Percentiles rank a stretch among this genome's conserved stretches.
phyloP scores from a whole-genome alignment of 768 basidiomycete genomes.

The Dentipellis sp. region DNA sequence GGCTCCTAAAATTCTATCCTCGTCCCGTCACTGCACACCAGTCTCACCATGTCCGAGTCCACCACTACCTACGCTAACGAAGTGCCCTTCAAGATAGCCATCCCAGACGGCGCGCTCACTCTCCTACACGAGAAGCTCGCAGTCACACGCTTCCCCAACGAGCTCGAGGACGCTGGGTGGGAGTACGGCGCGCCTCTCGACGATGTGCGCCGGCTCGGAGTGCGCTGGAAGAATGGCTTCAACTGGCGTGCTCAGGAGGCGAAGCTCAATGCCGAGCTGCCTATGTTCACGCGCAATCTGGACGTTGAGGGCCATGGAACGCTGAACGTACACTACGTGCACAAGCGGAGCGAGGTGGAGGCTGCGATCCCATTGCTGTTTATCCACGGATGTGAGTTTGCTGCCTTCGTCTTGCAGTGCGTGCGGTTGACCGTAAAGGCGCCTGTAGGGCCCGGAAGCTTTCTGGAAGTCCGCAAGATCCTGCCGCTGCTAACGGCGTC shows the following conservation, averaged over 20 bases:
- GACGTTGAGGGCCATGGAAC: slow-evolving; percentile 14
- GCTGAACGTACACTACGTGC: slow-evolving; percentile 18
- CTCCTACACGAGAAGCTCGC: slow-evolving; percentile 35
- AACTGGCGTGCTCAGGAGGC: slow-evolving; percentile 20
- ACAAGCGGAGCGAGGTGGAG: slow-evolving; percentile 15
- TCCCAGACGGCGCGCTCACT: slow-evolving; percentile 30
- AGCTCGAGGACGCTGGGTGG: slow-evolving; percentile 21
- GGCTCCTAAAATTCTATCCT: slow-evolving; percentile 18
- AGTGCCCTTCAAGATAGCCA: slow-evolving; percentile 2
- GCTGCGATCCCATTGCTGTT: slow-evolving; percentile 20
- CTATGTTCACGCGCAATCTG: slow-evolving; percentile 11
- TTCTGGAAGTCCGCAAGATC: slow-evolving; percentile 25
- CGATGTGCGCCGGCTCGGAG: slow-evolving; percentile 17
- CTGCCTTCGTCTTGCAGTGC: too few species aligned
- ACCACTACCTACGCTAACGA: slow-evolving; percentile 19
- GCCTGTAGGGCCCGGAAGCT: too few species aligned
- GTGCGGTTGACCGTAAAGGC: not conserved
- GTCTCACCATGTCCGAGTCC: slow-evolving; percentile 15
- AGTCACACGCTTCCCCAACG: slow-evolving; percentile 41
- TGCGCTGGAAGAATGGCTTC: slow-evolving; percentile 19
- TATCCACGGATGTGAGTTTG: slow-evolving; percentile 23
- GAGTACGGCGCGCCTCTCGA: slow-evolving; percentile 33
- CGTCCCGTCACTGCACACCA: not conserved
- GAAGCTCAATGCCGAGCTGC: not conserved
- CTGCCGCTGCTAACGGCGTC: slow-evolving; percentile 33